phyloP scores from a whole-genome alignment of 179 eudicot genomes.

The Corrigiola litoralis region DNA sequence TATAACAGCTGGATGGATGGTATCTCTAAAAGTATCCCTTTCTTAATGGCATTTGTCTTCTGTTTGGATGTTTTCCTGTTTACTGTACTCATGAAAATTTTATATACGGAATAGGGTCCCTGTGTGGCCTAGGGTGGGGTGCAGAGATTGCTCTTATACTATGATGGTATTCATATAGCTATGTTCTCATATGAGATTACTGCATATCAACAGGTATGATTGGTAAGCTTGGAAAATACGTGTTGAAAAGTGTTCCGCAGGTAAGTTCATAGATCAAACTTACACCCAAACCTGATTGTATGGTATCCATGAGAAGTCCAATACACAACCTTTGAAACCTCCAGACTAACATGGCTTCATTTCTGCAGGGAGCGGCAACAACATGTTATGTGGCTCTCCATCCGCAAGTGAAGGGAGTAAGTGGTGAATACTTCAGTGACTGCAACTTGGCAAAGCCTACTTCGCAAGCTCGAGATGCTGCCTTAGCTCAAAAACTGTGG shows the following conservation, averaged over 20 bases:
- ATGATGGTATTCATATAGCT: no score
- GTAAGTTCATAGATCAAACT: no score
- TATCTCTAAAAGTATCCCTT: conserved; percentile 26
- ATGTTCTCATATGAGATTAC: neutral
- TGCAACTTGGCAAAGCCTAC: conserved; percentile 27
- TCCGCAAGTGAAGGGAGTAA: conserved; percentile 36
- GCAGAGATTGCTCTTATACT: no score
- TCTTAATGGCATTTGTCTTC: neutral
- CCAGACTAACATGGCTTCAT: no score
- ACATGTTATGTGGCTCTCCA: conserved; percentile 41
- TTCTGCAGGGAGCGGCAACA: conserved; percentile 47
- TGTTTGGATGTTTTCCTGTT: neutral
- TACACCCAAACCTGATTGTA: no score
- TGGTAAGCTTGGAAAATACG: conserved; percentile 36
- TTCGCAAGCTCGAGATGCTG: conserved; percentile 24
- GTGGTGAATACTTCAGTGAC: conserved; percentile 36
- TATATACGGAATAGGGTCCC: no score
- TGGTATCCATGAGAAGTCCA: neutral
- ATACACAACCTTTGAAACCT: no score
- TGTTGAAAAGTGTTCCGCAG: conserved; percentile 62
- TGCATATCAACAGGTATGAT: conserved; percentile 34
- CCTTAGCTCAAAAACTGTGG: conserved; percentile 33
- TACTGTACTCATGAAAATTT: neutral
- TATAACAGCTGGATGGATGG: conserved; percentile 28
- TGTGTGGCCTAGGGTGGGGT: no score